Evolutionary conservation across 2,329 filamentous ascomycete species (phyloP), one percentile per base, ranked within the genome.

Genomic region (Fusarium avenaceum): DNA sequence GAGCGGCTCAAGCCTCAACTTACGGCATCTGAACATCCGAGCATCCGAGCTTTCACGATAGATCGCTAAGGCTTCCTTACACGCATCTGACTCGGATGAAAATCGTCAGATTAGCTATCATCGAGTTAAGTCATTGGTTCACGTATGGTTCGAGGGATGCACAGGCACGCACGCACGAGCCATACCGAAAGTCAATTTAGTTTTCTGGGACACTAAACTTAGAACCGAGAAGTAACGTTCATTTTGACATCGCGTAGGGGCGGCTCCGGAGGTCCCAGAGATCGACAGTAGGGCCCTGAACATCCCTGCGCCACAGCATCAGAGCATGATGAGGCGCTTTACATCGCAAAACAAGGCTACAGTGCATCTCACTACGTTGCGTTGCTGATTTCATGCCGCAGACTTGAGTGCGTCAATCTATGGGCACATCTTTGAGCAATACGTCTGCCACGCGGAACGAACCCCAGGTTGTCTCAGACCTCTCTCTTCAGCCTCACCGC

Each of bases 81-180:
- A 13, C 28, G 28, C 28, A 30, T 30, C 28, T 30, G 15, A 19
- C 6, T 6, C 8, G 26, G 35, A 28, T 14, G 30, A 15, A 30
- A 26, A 35, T 39, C 51, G 51, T 35, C 35, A 57, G 43, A 45
- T 46, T 54, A 52, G 40, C 52, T 43, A 30, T 28, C 17, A 24
- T 28, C 13, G 22, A 50, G 30, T 26, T 32, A 35, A 30, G 38
- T 15, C 50, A n/a, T 32, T 28, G 19, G 22, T 35, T 40, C 20
- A 38, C 43, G 24, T 46, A 26, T 33, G 33, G 24, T 46, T 22
- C 38, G 33, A 33, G 46, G 44, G 52, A 61, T 51, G 46, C 63
- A 62, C 51, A 57, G 56, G 22, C 48, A 55, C 52, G 63, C 69
- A 67, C 54, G 63, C 69, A 67, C 69, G 61, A 70, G 63, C 71